Conservation (phyloP, 441 rosid genomes). For the Bruguiera hainesii region DNA sequence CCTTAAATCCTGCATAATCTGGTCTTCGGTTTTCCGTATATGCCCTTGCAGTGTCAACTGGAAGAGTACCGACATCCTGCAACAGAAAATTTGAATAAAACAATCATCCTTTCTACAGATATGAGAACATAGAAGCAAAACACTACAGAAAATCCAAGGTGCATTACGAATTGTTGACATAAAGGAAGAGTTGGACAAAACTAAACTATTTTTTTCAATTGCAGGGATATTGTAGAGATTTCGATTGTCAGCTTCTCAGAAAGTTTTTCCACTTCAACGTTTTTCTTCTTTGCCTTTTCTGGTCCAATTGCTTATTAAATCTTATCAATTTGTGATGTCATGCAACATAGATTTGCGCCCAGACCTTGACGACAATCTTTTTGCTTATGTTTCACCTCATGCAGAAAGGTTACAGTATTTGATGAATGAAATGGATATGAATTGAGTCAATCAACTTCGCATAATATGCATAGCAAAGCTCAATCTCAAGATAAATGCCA, state of each 20-base stretch:
- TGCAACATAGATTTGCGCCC: no score
- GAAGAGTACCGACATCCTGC: conserved; percentile 56
- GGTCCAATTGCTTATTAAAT: no score
- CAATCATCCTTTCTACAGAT: conserved; percentile 1
- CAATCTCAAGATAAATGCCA: neutral
- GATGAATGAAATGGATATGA: no score
- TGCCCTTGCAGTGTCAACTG: conserved; percentile 77
- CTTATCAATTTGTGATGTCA: no score
- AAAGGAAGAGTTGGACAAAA: neutral
- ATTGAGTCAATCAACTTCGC: no score
- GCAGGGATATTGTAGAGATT: neutral
- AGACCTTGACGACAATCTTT: no score
- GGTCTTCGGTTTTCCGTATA: conserved; percentile 60
- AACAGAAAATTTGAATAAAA: conserved; percentile 26
- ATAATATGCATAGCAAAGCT: neutral
- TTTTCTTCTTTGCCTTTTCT: no score
- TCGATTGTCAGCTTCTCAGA: neutral
- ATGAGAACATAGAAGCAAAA: conserved; percentile 10
- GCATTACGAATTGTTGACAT: no score
- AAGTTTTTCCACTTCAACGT: neutral
- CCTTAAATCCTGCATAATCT: neutral
- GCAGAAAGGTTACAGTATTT: no score
- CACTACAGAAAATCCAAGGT: neutral
- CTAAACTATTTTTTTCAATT: neutral
- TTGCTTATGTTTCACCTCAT: no score